Conservation (phyloP, 805 yeast genomes). For the Wickerhamiella allomyrinae region DNA sequence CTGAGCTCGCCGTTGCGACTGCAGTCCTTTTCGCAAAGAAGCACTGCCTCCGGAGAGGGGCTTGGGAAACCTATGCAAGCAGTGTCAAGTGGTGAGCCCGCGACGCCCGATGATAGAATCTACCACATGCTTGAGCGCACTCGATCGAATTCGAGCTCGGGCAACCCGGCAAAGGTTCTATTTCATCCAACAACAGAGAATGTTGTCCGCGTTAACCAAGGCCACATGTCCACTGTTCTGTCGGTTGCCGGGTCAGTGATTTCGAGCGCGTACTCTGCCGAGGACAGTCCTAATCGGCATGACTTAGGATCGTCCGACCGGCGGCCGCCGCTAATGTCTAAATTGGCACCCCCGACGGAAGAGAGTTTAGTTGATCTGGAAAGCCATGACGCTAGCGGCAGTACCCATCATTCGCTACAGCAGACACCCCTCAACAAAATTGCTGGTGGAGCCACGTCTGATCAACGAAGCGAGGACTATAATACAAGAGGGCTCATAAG, state of each 20-base stretch:
- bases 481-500: too few relatives aligned
- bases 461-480: too few relatives aligned
- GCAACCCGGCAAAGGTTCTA: not conserved
- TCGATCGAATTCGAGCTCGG: not conserved
- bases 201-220: not conserved
- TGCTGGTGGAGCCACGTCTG: not conserved
- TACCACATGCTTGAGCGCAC: not conserved
- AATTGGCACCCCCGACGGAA: not conserved
- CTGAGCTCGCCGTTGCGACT: too few relatives aligned
- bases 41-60: too few relatives aligned
- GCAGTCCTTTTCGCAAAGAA: too few relatives aligned
- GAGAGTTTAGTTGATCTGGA: not conserved
- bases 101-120: not conserved
- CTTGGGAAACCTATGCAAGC: too few relatives aligned
- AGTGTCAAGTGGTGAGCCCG: too few relatives aligned
- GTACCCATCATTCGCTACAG: not conserved
- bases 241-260: constrained; percentile 10
- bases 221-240: constrained; percentile 3
- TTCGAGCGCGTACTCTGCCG: not conserved
- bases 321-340: not conserved
- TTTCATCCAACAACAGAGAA: not conserved
- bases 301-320: not conserved
- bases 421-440: not conserved
- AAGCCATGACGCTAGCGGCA: not conserved
- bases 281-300: not conserved